A percentile compares a stretch with the other conserved stretches of the same genome.
Evolutionary conservation across 331 rosid species (phyloP).

Genomic region (Cydonia oblonga): DNA sequence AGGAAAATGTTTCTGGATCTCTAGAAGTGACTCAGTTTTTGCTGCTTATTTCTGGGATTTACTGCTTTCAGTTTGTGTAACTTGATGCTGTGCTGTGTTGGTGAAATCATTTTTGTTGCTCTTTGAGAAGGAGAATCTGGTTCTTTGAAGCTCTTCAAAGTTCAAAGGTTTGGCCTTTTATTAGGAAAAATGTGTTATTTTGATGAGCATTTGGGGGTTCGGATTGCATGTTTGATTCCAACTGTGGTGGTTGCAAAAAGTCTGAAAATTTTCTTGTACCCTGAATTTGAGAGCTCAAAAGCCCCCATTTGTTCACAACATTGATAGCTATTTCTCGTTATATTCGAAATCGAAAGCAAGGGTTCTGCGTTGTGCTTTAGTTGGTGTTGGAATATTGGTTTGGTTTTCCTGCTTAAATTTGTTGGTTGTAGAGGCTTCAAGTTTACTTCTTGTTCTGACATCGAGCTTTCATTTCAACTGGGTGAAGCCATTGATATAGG

Average conservation of each 20-base stretch:
- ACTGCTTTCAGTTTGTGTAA: slow-evolving; percentile 20
- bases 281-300: slow-evolving; percentile 19
- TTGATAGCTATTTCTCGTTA: neutral
- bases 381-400: neutral
- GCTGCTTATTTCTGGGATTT: slow-evolving; percentile 17
- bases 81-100: neutral
- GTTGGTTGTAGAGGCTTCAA: slow-evolving; percentile 2
- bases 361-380: neutral
- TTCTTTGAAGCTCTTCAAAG: slow-evolving; percentile 13
- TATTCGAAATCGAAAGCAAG: neutral
- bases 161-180: slow-evolving; percentile 1
- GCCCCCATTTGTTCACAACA: neutral
- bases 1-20: slow-evolving; percentile 36
- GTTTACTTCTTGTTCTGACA: neutral
- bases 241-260: slow-evolving; percentile 11
- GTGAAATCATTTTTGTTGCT: neutral
- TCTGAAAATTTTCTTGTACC: neutral
- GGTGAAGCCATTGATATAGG: slow-evolving; percentile 8
- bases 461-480: slow-evolving; percentile 7
- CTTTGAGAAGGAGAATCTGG: slow-evolving; percentile 6
- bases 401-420: slow-evolving; percentile 5
- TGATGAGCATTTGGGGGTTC: slow-evolving; percentile 8
- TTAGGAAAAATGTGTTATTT: slow-evolving; percentile 6
- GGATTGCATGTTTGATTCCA: neutral
- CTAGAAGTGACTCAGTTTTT: slow-evolving; percentile 21